Conservation (phyloP, 352 stramenopile species). For the Phytophthora sojae region DNA sequence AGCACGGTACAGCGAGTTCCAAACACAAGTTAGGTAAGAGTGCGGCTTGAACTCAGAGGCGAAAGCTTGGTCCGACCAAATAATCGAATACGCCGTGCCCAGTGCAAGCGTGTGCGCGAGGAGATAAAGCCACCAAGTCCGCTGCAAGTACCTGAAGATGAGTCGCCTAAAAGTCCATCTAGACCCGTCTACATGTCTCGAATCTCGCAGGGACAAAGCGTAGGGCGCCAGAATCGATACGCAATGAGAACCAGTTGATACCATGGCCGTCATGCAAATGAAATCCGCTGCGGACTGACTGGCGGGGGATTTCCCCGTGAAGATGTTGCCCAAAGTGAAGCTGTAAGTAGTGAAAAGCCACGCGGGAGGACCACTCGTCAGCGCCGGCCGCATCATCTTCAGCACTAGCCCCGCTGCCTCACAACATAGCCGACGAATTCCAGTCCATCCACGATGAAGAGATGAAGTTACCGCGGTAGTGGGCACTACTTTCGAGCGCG, state of each 20-base stretch:
- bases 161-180: background rate
- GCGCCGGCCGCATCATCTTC: slow-evolving; percentile 1
- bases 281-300: slow-evolving; percentile 15
- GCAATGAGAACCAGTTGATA: slow-evolving; percentile 5
- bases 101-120: background rate
- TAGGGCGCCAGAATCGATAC: background rate
- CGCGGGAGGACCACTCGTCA: background rate
- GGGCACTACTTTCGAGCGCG: too few relatives aligned
- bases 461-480: too few relatives aligned
- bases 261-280: slow-evolving; percentile 3
- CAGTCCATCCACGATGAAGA: too few relatives aligned
- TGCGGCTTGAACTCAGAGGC: slow-evolving; percentile 3
- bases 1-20: slow-evolving; percentile 9
- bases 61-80: background rate
- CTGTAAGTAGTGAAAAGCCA: slow-evolving; percentile 7
- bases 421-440: background rate
- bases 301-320: slow-evolving; percentile 2
- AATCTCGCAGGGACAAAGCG: background rate
- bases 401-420: background rate
- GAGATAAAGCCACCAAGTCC: background rate
- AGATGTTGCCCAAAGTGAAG: slow-evolving; percentile 19
- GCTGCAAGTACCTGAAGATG: background rate
- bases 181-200: background rate
- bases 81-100: too few relatives aligned
- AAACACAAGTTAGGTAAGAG: background rate